These are phyloP conservation scores for Candida cerambycidarum DNA, from an alignment of 805 yeast genomes.

Conservation along the genomic window DNA sequence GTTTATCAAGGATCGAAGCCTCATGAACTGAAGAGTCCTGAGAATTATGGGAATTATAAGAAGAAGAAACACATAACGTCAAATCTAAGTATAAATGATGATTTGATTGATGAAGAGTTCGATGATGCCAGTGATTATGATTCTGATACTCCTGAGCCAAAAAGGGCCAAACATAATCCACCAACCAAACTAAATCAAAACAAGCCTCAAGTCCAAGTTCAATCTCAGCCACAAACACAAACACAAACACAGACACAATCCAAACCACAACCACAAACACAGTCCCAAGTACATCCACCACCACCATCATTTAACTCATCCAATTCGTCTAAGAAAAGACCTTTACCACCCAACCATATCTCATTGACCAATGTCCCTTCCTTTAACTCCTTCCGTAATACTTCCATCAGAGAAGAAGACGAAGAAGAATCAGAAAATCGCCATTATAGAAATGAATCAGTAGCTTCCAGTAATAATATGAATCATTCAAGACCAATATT, in stretches of 20 bases:
- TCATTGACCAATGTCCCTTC: constrained; percentile 20
- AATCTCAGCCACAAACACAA: constrained; percentile 4
- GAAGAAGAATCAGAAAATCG: constrained; percentile 13
- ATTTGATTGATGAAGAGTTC: constrained; percentile 21
- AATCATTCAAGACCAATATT: constrained; percentile 52
- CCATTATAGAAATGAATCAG: constrained; percentile 8
- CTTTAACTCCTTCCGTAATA: constrained; percentile 15
- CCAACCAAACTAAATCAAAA: not conserved
- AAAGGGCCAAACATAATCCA: constrained; percentile 23
- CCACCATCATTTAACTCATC: not conserved
- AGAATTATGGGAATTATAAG: constrained; percentile 62
- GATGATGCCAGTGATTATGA: constrained; percentile 36
- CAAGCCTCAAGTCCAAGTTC: not conserved
- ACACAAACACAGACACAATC: constrained; percentile 8
- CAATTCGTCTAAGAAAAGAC: constrained; percentile 8
- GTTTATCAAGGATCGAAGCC: constrained; percentile 30
- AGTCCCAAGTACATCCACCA: too few species aligned
- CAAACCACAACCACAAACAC: not conserved
- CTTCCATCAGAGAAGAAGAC: constrained; percentile 16
- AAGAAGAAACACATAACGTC: constrained; percentile 30
- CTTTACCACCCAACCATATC: constrained; percentile 20
- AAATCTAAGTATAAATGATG: constrained; percentile 11
- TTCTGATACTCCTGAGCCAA: constrained; percentile 35
- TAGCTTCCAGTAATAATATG: constrained; percentile 1
- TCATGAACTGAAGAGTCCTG: constrained; percentile 63